Base-by-base conservation (phyloP, 2,329 filamentous ascomycete genomes). In the Claviceps sp. region DNA sequence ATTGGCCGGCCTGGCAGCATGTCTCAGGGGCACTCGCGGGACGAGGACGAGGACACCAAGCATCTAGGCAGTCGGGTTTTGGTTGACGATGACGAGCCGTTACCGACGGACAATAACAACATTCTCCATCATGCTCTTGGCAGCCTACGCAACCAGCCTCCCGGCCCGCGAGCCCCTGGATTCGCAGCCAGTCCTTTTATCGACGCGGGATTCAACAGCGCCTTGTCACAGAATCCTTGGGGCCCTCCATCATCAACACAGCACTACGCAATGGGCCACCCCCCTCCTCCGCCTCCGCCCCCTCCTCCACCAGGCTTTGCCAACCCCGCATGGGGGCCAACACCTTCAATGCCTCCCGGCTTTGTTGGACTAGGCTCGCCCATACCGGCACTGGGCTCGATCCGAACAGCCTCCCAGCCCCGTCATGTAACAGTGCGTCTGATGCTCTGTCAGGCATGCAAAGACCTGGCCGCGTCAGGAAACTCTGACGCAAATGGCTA, bases 31-130 rank as follows among this genome's bases (percentile, higher is more conserved):
- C 74, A 74, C 45, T 70, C 71, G 48, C 61, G 60, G 47, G 73
- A 75, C 26, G 69, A 72, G 52, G 72, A 89, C 20, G 88, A 91
- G 52, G 80, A 87, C 51, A 85, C 82, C 56, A 79, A 84, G 55
- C 89, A 93, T 60, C 75, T 98, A 26, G 93, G 93, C 13, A 97
- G 91, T 67, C 90, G 89, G 60, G 93, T 90, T 13, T 73, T 98
- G 13, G 73, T 97, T 47, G 84, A 84, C 55, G 89, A 94, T 62
- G 87, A 73, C 68, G 85, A 73, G 63, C 77, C 68, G 56, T 70
- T 73, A 37, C 64, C 66, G 5, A 51, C 58, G 20, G 67, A 68
- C 11, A 52, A 63, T 24, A 62, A 11, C 18, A 42, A 20, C 41
- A 42, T 42, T 34, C 30, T 34, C 30, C 41, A 42, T 18, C 42